Evolutionary conservation across 148 eudicot species (phyloP).

Genomic region (Rheum nobile): DNA sequence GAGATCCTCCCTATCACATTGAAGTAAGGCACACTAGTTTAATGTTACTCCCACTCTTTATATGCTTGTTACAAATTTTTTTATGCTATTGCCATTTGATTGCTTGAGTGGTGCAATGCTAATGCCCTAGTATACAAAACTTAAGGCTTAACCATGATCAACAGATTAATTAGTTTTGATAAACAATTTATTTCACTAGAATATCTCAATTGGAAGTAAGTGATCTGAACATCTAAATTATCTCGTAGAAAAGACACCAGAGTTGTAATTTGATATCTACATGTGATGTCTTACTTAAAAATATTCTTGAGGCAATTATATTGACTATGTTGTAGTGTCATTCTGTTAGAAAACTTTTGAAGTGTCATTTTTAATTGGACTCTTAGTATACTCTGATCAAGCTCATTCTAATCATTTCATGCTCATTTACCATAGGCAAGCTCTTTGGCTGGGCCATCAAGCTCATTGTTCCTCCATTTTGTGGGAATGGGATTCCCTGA

Average conservation of each 20-base stretch:
- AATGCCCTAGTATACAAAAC: neutral
- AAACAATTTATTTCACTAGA: neutral
- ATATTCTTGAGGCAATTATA: neutral
- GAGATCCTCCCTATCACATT: neutral
- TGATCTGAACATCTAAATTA: neutral
- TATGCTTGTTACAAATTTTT: constrained; percentile 13
- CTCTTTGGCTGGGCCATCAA: constrained; percentile 43
- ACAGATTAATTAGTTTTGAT: neutral
- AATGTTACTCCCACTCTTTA: neutral
- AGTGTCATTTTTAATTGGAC: neutral
- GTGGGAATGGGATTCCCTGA: constrained; percentile 52
- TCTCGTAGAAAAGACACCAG: neutral
- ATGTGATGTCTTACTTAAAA: neutral
- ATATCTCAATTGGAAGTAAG: neutral
- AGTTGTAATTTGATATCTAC: neutral
- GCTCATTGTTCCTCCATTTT: constrained; percentile 34
- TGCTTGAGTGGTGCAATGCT: neutral
- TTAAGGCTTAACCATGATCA: neutral
- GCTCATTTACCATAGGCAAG: constrained; percentile 32
- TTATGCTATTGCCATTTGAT: constrained; percentile 14
- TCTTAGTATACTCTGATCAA: neutral
- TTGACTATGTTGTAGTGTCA: neutral
- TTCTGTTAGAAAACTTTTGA: neutral
- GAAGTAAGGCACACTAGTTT: constrained; percentile 28
- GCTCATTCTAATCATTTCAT: neutral